A percentile compares a stretch with the other conserved stretches of the same genome.
Evolutionary conservation across 164 flowering plant species (phyloP).

Genomic region (Santalum album): DNA sequence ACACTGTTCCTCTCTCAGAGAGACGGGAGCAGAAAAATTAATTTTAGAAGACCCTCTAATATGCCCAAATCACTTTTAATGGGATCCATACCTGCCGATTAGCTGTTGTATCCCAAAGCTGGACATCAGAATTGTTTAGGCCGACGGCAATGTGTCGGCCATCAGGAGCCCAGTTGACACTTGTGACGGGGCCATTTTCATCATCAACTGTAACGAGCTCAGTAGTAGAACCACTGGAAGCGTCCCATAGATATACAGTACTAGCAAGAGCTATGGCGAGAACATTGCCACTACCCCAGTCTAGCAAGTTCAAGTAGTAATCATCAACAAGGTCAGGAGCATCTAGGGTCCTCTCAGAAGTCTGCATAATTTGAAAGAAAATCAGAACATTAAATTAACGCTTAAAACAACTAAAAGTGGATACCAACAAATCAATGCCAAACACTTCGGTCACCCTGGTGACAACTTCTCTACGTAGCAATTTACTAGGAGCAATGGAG

Average conservation of each 20-base stretch:
- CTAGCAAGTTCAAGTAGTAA: conserved; percentile 53
- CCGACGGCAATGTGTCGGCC: conserved; percentile 54
- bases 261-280: conserved; percentile 51
- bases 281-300: conserved; percentile 54
- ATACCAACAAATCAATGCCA: background rate
- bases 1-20: too few relatives aligned
- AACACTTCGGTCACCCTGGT: background rate
- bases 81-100: conserved; percentile 29
- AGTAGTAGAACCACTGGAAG: conserved; percentile 34
- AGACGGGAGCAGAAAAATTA: too few relatives aligned
- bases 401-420: background rate
- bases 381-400: too few relatives aligned
- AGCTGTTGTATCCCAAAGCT: conserved; percentile 49
- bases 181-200: conserved; percentile 49
- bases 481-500: too few relatives aligned
- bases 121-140: conserved; percentile 44
- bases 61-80: background rate
- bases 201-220: conserved; percentile 44
- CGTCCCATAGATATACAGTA: conserved; percentile 55
- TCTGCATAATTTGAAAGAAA: conserved; percentile 19
- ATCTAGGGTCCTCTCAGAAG: conserved; percentile 57
- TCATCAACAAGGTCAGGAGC: conserved; percentile 60
- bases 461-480: background rate
- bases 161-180: conserved; percentile 63
- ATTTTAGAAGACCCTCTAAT: too few relatives aligned